Base-by-base conservation (phyloP, 148 eudicot species). In the Silene uniflora region DNA sequence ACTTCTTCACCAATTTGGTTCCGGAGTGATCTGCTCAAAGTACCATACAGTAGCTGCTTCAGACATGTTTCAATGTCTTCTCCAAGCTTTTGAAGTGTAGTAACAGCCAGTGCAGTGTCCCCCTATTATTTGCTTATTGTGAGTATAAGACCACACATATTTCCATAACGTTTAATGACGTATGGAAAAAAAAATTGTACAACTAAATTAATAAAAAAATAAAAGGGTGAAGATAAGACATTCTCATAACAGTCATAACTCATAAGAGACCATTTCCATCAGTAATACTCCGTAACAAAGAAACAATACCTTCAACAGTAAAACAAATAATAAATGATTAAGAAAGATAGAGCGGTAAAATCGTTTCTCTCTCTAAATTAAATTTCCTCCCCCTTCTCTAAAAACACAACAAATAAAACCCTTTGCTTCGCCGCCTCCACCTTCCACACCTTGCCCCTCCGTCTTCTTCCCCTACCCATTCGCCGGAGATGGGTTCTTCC, bases 1-100 rank as follows among this genome's bases (percentile, higher is more conserved):
- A 86, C 85, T 83, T 84, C 97, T 75, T 84, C 92, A 67, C 89
- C 77, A 72, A 94, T 81, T 83, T 88, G 92, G 77, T 65, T 78
- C 54, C 98, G 92, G 61, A 94, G 92, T 72, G 89, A 80, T 83
- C 92, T 84, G 84, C 89, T 85, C 60, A 94, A 88, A 69, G 98
- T 86, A 69, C 98, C 98, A 82, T 90, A 94, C 69, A 86, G 83
- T 80, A 94, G 83, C 82, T 91, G 90, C 86, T 83, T 91, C 77
- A 94, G 90, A 81, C 90, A 83, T 75, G 83, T 82, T 85, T 94
- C 97, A 67, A 91, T 74, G 78, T 94, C 95, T 83, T 94, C 98
- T 71, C 98, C 98, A 77, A 94, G 98, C 86, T 90, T 94, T 87
- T 89, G 93, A 84, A 94, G 75, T 14, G 92, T 91, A 74, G 91